Evolutionary conservation across 495 filamentous ascomycete genomes (phyloP).

Genomic region (Xylaria bambusicola): DNA sequence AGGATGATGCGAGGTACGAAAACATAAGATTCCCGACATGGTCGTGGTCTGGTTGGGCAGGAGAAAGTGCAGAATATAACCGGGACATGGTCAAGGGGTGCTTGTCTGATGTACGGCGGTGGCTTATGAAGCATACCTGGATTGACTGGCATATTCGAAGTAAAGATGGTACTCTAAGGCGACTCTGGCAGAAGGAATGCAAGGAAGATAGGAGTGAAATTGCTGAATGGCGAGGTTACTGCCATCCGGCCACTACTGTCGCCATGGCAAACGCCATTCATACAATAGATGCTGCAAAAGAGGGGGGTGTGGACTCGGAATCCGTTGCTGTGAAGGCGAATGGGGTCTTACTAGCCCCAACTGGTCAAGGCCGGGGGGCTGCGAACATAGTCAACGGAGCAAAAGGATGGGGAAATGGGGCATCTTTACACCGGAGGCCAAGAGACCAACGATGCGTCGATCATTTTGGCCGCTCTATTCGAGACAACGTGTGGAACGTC

Average conservation of each 20-base stretch:
- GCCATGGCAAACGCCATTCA: too few relatives aligned
- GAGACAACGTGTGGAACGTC: background rate
- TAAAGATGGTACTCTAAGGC: constrained; percentile 30
- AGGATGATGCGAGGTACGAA: background rate
- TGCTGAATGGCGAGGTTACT: constrained; percentile 12
- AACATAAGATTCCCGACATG: constrained; percentile 35
- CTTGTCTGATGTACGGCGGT: constrained; percentile 33
- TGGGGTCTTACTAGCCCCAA: too few relatives aligned
- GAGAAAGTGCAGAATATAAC: constrained; percentile 26
- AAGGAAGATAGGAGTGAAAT: constrained; percentile 12
- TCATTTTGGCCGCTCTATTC: constrained; percentile 4
- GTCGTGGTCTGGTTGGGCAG: constrained; percentile 41
- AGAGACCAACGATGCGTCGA: background rate
- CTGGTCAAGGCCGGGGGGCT: too few relatives aligned
- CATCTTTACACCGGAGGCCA: constrained; percentile 2
- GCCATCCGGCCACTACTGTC: too few relatives aligned
- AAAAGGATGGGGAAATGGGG: too few relatives aligned
- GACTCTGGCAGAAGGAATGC: constrained; percentile 25
- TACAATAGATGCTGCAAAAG: background rate
- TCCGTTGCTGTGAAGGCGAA: background rate
- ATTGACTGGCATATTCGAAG: constrained; percentile 40
- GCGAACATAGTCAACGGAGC: too few relatives aligned
- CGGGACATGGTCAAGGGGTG: constrained; percentile 24
- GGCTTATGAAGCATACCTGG: constrained; percentile 41
- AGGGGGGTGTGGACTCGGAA: constrained; percentile 2